These are phyloP conservation scores for Chaetomium globosum DNA, from an alignment of 2,329 filamentous ascomycete genomes.

Conservation along the genomic window DNA sequence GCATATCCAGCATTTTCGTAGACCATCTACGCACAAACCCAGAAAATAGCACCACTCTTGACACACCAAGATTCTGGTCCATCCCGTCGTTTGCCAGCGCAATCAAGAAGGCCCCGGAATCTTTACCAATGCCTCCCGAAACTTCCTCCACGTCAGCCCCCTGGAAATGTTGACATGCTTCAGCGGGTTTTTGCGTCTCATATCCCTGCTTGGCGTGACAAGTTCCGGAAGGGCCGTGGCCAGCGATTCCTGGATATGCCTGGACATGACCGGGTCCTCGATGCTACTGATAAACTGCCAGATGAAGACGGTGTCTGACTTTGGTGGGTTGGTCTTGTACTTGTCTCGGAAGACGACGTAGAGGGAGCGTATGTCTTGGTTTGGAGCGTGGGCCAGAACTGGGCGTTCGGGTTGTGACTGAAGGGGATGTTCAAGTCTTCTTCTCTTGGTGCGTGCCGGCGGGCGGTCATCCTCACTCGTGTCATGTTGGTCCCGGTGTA, in stretches of 20 bases:
- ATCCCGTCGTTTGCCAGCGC: too few species aligned
- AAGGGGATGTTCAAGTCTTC: neutral
- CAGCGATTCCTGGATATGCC: constrained; percentile 35
- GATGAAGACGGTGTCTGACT: constrained; percentile 32
- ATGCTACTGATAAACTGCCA: constrained; percentile 36
- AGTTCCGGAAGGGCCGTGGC: constrained; percentile 26
- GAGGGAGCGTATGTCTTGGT: constrained; percentile 29
- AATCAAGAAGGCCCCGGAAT: constrained; percentile 18
- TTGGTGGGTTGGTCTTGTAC: constrained; percentile 27
- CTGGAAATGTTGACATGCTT: constrained; percentile 25
- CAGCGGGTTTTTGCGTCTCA: constrained; percentile 15
- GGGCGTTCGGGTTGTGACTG: constrained; percentile 7
- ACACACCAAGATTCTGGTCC: too few species aligned
- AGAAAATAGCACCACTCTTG: neutral
- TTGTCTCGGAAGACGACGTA: constrained; percentile 29
- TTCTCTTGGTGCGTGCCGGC: constrained; percentile 2
- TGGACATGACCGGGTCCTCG: constrained; percentile 27
- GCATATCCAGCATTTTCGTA: neutral
- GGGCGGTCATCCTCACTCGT: neutral
- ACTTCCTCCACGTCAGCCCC: constrained; percentile 31
- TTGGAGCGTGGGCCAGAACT: neutral
- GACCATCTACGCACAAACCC: neutral
- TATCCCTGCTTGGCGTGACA: constrained; percentile 18
- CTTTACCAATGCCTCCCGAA: constrained; percentile 27
- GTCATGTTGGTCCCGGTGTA: neutral